Evolutionary conservation across 2,329 filamentous ascomycete genomes (phyloP).

Genomic region (Akanthomyces dipterigenus): DNA sequence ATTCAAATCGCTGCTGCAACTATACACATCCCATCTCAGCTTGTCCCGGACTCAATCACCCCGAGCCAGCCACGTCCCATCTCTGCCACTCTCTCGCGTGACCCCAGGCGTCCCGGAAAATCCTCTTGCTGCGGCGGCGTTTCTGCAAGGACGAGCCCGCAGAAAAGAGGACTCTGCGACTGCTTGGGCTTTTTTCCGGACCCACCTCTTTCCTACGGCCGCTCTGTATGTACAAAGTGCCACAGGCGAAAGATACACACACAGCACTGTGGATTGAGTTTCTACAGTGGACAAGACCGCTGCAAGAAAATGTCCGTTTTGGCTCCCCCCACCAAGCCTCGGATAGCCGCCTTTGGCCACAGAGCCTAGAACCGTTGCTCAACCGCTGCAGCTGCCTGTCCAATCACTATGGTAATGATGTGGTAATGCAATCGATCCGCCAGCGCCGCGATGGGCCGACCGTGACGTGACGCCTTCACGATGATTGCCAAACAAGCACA

Average conservation of each 20-base stretch:
- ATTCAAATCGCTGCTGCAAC: too few species aligned
- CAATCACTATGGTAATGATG: slow-evolving; percentile 9
- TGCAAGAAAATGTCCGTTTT: not conserved
- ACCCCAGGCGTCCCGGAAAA: slow-evolving; percentile 23
- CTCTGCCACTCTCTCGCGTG: not conserved
- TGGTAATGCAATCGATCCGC: slow-evolving; percentile 7
- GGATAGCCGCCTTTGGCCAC: not conserved
- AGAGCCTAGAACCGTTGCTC: not conserved
- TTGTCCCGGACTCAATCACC: not conserved
- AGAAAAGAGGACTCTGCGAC: not conserved
- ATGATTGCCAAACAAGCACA: not conserved
- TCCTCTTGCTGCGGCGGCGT: slow-evolving; percentile 23
- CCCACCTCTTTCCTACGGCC: not conserved
- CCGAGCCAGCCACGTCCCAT: not conserved
- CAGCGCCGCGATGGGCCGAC: not conserved
- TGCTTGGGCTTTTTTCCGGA: not conserved
- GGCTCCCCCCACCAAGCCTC: not conserved
- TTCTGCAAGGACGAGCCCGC: not conserved
- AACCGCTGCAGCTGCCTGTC: slow-evolving; percentile 2
- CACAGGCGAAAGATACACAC: too few species aligned
- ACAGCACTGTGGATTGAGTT: too few species aligned
- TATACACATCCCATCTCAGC: too few species aligned
- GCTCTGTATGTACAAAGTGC: not conserved
- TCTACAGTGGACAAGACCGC: not conserved
- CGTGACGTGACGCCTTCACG: not conserved